Evolutionary conservation across 2,329 filamentous ascomycete genomes (phyloP).

Genomic region (Colletotrichum eleusines): DNA sequence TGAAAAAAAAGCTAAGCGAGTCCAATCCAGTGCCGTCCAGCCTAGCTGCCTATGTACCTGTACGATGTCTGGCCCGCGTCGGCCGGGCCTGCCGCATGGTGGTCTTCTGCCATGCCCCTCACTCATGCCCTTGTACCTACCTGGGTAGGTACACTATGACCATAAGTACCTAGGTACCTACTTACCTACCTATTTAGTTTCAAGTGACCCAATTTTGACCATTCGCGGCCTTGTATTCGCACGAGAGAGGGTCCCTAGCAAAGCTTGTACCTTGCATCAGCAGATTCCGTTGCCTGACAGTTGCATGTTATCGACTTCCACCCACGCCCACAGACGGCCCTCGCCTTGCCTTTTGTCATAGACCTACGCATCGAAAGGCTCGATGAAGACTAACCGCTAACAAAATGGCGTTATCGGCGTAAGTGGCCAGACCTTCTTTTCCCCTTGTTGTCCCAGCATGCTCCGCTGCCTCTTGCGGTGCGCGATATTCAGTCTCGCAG

Average conservation of each 20-base stretch:
- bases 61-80: neutral
- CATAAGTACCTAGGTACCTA: neutral
- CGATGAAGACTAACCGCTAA: conserved; percentile 36
- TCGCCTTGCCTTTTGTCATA: conserved; percentile 25
- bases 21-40: conserved; percentile 7
- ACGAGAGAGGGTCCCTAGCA: conserved; percentile 33
- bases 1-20: conserved; percentile 15
- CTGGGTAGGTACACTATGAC: too few relatives aligned
- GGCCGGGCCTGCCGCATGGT: conserved; percentile 12
- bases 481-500: conserved; percentile 32
- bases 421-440: conserved; percentile 38
- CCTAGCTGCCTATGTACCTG: too few relatives aligned
- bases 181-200: neutral
- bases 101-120: conserved; percentile 12
- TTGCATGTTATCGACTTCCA: conserved; percentile 36
- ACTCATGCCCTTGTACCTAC: neutral
- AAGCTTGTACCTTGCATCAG: conserved; percentile 42
- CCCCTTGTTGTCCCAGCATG: conserved; percentile 2
- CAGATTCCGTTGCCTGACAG: conserved; percentile 40
- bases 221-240: conserved; percentile 21
- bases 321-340: conserved; percentile 15
- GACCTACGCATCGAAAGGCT: conserved; percentile 31
- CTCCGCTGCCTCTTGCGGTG: conserved; percentile 22
- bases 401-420: conserved; percentile 48
- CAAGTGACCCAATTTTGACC: conserved; percentile 34